These are phyloP conservation scores for Vitis hybrid DNA, from an alignment of 177 flowering plant genomes.

Conservation along the genomic window DNA sequence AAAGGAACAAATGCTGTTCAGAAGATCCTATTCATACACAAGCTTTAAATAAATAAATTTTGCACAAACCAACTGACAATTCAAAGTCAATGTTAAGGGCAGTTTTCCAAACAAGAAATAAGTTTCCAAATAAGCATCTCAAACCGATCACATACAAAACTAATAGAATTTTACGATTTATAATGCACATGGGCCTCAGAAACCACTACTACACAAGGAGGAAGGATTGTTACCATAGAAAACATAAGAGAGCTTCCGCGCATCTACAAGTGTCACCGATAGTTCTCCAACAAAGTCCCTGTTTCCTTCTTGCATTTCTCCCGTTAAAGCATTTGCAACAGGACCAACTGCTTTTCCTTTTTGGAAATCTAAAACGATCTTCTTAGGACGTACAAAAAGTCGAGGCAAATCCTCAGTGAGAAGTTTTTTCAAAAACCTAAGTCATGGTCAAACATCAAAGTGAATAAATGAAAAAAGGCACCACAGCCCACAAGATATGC, in stretches of 20 bases:
- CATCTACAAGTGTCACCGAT: slow-evolving; percentile 95
- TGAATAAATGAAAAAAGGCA: neutral
- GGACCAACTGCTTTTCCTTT: slow-evolving; percentile 90
- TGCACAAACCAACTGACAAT: neutral
- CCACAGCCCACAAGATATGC: neutral
- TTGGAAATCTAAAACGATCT: slow-evolving; percentile 90
- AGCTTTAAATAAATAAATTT: neutral
- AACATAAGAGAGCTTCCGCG: slow-evolving; percentile 71
- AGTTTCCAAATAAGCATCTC: neutral
- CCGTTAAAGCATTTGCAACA: slow-evolving; percentile 52
- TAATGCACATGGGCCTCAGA: neutral
- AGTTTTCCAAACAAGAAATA: neutral
- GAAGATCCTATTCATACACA: neutral
- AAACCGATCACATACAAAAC: neutral
- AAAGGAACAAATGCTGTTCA: neutral
- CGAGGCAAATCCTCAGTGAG: slow-evolving; percentile 93
- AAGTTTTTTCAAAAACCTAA: slow-evolving; percentile 92
- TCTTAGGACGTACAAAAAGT: slow-evolving; percentile 91
- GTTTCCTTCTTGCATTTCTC: slow-evolving; percentile 75
- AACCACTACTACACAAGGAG: slow-evolving; percentile 3
- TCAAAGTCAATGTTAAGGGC: neutral
- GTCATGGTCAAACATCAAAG: neutral
- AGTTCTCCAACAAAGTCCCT: slow-evolving; percentile 88
- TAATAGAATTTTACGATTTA: too few species aligned
- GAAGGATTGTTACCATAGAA: slow-evolving; percentile 57